A percentile compares a stretch with the other conserved stretches of the same genome.
phyloP scores from a whole-genome alignment of 2,329 filamentous ascomycete species.

The Trichoderma sp. region DNA sequence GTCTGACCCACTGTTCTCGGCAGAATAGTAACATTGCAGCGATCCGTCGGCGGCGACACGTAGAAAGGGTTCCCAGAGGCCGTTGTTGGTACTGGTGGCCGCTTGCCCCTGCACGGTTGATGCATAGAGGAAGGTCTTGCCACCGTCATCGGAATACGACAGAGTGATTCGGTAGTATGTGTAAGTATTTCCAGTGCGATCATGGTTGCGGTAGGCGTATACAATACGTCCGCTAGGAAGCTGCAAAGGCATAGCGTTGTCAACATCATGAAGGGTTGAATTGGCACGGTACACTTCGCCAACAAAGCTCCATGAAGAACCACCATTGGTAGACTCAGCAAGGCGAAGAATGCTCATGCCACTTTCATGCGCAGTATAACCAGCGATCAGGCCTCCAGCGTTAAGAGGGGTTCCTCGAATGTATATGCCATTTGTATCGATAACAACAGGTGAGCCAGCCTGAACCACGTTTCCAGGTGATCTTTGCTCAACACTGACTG shows the following conservation, averaged over 20 bases:
- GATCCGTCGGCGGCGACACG: conserved; percentile 44
- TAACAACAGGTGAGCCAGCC: conserved; percentile 1
- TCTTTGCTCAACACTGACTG: not conserved
- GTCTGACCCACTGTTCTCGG: conserved; percentile 44
- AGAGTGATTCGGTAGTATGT: conserved; percentile 48
- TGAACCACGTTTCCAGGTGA: not conserved
- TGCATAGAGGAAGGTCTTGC: conserved; percentile 43
- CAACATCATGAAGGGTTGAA: conserved; percentile 25
- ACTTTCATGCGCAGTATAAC: not conserved
- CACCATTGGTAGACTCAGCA: not conserved
- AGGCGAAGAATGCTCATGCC: not conserved
- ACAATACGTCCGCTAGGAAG: conserved; percentile 44
- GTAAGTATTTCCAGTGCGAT: conserved; percentile 35
- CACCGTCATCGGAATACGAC: conserved; percentile 48
- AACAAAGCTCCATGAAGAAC: conserved; percentile 10
- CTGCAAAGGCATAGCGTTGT: conserved; percentile 42
- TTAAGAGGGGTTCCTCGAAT: not conserved
- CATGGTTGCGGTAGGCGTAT: conserved; percentile 45
- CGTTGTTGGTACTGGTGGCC: conserved; percentile 35
- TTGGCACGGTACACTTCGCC: conserved; percentile 12
- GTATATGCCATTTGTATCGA: conserved; percentile 9
- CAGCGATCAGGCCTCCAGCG: not conserved
- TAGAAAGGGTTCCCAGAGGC: conserved; percentile 53
- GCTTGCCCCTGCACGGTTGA: conserved; percentile 35
- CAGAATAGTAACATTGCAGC: conserved; percentile 51